Conservation (phyloP, 75 land plant species). For the Sequoiadendron giganteum region DNA sequence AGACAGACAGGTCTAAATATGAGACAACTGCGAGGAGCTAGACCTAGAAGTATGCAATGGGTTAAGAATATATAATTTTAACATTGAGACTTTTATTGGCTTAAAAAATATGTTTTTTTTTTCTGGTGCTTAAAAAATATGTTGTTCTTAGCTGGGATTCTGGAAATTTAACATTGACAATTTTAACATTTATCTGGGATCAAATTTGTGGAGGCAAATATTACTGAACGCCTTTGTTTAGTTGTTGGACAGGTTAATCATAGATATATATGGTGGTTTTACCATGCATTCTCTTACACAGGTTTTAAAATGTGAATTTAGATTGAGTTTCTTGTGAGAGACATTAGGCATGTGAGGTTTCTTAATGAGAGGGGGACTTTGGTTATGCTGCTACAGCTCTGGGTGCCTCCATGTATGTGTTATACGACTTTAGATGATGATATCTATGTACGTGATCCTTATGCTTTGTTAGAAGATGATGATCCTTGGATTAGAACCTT, state of each 20-base stretch:
- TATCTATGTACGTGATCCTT: conserved; percentile 50
- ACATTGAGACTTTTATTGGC: background rate
- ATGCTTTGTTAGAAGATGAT: conserved; percentile 75
- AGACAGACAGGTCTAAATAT: conserved; percentile 17
- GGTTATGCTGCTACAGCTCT: conserved; percentile 57
- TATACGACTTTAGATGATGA: conserved; percentile 90
- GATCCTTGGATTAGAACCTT: conserved; percentile 93
- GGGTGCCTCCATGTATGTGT: conserved; percentile 57
- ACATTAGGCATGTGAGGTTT: conserved; percentile 45
- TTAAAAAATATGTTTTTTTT: no score
- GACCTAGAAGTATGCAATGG: conserved; percentile 49
- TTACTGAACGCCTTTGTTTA: no score
- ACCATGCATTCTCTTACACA: no score
- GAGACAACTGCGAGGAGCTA: conserved; percentile 32
- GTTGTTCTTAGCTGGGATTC: background rate
- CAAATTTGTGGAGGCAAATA: no score
- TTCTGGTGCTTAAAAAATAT: no score
- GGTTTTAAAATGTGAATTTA: conserved; percentile 56
- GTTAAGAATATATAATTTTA: conserved; percentile 4
- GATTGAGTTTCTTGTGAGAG: conserved; percentile 61
- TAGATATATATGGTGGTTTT: no score
- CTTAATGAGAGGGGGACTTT: conserved; percentile 33
- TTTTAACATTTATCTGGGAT: no score
- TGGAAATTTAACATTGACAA: background rate
- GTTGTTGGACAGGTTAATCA: no score